phyloP scores from a whole-genome alignment of 257 asterid genomes.

The Catharanthus roseus region DNA sequence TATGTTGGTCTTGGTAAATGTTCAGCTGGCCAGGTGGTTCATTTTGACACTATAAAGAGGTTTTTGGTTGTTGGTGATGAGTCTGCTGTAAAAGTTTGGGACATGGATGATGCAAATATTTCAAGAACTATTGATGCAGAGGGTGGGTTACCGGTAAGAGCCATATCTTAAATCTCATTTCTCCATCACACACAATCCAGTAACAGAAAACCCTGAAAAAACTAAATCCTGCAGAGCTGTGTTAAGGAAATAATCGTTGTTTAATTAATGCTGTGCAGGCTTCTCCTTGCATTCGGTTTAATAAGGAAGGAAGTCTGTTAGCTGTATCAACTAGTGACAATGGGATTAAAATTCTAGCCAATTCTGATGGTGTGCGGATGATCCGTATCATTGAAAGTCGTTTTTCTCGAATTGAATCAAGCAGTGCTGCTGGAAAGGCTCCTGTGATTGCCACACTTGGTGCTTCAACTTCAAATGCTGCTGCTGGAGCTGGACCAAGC shows the following conservation, averaged over 20 bases:
- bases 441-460: slow-evolving; percentile 32
- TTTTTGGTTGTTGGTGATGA: slow-evolving; percentile 73
- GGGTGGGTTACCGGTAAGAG: slow-evolving; percentile 56
- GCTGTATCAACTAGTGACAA: slow-evolving; percentile 61
- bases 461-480: slow-evolving; percentile 43
- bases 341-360: slow-evolving; percentile 58
- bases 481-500: slow-evolving; percentile 36
- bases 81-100: slow-evolving; percentile 58
- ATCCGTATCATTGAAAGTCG: slow-evolving; percentile 35
- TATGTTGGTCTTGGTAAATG: slow-evolving; percentile 52
- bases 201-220: too few species aligned
- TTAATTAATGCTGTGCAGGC: slow-evolving; percentile 42
- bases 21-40: slow-evolving; percentile 51
- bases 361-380: slow-evolving; percentile 39
- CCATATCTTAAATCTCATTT: slow-evolving; percentile 9
- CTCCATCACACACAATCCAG: too few species aligned
- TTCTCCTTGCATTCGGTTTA: slow-evolving; percentile 61
- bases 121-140: slow-evolving; percentile 46
- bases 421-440: slow-evolving; percentile 27
- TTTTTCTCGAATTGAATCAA: slow-evolving; percentile 22
- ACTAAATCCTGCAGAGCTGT: slow-evolving; percentile 2
- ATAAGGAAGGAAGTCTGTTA: slow-evolving; percentile 54
- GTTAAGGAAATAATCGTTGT: slow-evolving; percentile 6
- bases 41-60: slow-evolving; percentile 56
- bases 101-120: slow-evolving; percentile 51